A percentile compares a stretch with the other conserved stretches of the same genome.
Conservation (phyloP, 768 basidiomycete genomes). For the Auricularia sp. region DNA sequence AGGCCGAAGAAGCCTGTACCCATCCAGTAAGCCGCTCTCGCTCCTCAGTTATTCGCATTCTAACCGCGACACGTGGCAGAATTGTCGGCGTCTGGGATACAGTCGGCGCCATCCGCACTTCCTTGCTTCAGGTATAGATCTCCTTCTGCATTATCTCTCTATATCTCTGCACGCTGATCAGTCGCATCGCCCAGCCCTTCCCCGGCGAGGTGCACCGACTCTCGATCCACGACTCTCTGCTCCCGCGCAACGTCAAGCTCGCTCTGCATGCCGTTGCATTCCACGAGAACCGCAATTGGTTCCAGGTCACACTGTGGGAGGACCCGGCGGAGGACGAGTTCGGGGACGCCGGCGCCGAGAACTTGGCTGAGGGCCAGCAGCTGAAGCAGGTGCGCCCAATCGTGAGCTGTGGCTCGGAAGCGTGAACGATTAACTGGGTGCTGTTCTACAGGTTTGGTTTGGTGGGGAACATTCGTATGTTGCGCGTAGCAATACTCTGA, state of each 20-base stretch:
- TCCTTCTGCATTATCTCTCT: too few species aligned
- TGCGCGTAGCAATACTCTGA: too few species aligned
- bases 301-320: conserved; percentile 14
- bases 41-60: too few species aligned
- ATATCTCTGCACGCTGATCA: too few species aligned
- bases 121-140: not conserved
- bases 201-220: not conserved
- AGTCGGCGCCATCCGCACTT: conserved; percentile 12
- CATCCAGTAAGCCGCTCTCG: not conserved
- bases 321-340: not conserved
- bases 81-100: conserved; percentile 17
- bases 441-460: conserved; percentile 22
- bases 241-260: conserved; percentile 12
- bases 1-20: not conserved
- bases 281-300: conserved; percentile 17
- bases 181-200: not conserved
- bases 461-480: conserved; percentile 13
- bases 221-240: not conserved
- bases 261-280: conserved; percentile 19
- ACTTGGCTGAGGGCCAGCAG: conserved; percentile 4
- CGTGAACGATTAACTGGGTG: too few species aligned
- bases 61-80: conserved; percentile 3
- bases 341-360: not conserved
- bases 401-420: too few species aligned
- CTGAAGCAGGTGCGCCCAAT: not conserved